Percentiles rank a stretch among this genome's conserved stretches.
phyloP scores from a whole-genome alignment of 2,329 filamentous ascomycete species.

The Penicillium hesseltinei region DNA sequence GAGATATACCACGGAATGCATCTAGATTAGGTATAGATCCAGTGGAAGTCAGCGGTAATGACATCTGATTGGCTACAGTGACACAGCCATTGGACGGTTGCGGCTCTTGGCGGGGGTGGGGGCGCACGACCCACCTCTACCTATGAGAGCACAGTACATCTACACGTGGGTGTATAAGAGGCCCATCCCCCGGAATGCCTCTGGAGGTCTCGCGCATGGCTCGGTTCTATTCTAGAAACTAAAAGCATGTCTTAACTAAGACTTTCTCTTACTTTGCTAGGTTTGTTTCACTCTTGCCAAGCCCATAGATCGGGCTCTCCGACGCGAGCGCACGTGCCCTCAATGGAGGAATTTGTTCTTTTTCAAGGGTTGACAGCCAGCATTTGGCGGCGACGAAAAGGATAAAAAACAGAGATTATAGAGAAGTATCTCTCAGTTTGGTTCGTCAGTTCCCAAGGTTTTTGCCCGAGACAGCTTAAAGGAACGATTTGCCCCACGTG shows the following conservation, averaged over 20 bases:
- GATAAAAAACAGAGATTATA: not conserved
- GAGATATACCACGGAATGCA: not conserved
- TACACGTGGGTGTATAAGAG: conserved; percentile 14
- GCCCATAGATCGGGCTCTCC: not conserved
- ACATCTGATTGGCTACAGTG: not conserved
- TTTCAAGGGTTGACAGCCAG: not conserved
- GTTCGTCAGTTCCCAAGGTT: not conserved
- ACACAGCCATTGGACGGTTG: not conserved
- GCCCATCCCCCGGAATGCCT: not conserved
- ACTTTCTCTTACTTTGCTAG: no score
- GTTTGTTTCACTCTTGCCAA: not conserved
- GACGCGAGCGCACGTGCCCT: not conserved
- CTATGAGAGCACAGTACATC: conserved; percentile 14
- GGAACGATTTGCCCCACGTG: not conserved
- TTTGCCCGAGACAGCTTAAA: not conserved
- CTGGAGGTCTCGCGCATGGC: not conserved
- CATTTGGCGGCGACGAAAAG: not conserved
- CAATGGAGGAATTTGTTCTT: not conserved
- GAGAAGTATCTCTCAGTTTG: not conserved
- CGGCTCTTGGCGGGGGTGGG: conserved; percentile 16
- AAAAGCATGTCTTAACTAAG: no score
- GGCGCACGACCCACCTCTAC: conserved; percentile 12
- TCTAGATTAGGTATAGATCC: conserved; percentile 8
- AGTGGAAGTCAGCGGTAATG: not conserved
- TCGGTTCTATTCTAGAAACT: not conserved